Base-by-base conservation (phyloP, 1,139 yeast species). In the Kurtzmaniella quercitrusa region DNA sequence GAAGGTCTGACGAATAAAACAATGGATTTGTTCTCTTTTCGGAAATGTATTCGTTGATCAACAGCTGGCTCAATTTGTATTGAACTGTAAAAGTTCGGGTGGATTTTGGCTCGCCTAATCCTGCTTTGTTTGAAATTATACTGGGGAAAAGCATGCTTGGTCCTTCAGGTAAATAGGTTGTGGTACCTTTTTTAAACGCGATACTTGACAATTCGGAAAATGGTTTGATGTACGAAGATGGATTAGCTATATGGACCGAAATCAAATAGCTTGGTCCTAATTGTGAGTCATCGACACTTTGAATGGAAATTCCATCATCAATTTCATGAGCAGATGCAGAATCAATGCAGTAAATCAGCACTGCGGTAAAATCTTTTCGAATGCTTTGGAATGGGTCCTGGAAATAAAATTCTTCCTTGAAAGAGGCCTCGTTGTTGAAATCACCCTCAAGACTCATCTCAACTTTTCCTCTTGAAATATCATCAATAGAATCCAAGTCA, bases 241-340 rank as follows among this genome's bases (percentile, higher is more conserved):
- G 98, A 58, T 91, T 93, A 1, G 98, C 98, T 48, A 93, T 80
- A 62, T 87, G 96, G 7, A 89, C 73, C 29, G 84, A 77, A 5
- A 91, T 56, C 2, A 66, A 65, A 53, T 68, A 76, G 3, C 58
- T 55, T 1, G 62, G 61, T 10, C 31, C 31, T 11, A 27, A n/a
- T 27, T 27, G 5, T 27, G 31, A 27, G 0, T 61, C 63, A 1
- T 55, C 58, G 0, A 65, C 47, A 24, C 58, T 59, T 34, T 68
- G 68, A 16, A 93, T 65, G 0, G 96, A 81, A 23, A 93, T 73
- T 39, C 98, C 98, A 62, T 93, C 98, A 61, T 93, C 98, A 48
- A 93, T 86, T 62, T 93, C 98, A 53, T 85, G 85, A 0, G 98
- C 96, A 38, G 74, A 75, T 11, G 72, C 79, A 2, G 85, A 76